Percentiles rank a stretch among this genome's conserved stretches.
Evolutionary conservation across 306 rosid genomes (phyloP).

Genomic region (Medicago arabica): DNA sequence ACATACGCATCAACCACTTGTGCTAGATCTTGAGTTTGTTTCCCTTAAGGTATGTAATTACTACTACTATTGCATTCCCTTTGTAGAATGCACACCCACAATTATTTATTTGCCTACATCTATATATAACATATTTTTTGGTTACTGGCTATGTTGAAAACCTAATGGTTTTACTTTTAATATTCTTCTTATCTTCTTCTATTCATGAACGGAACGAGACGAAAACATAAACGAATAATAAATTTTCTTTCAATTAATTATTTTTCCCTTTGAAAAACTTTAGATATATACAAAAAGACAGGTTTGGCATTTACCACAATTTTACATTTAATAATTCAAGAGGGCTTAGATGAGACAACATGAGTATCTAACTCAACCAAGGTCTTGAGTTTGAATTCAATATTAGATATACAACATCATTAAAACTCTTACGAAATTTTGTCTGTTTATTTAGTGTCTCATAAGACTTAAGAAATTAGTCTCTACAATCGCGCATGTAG

Average conservation of each 20-base stretch:
- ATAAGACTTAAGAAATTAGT: too few relatives aligned
- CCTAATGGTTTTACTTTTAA: background rate
- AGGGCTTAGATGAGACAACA: too few relatives aligned
- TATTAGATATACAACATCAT: too few relatives aligned
- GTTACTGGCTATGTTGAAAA: background rate
- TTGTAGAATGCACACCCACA: background rate
- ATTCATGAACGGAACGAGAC: background rate
- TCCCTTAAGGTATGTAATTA: too few relatives aligned
- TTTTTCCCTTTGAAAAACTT: background rate
- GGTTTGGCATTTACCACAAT: background rate
- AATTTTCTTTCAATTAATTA: background rate
- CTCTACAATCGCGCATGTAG: too few relatives aligned
- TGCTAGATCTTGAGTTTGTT: too few relatives aligned
- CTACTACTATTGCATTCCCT: too few relatives aligned
- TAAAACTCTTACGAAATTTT: too few relatives aligned
- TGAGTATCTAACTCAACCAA: too few relatives aligned
- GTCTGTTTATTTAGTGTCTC: too few relatives aligned
- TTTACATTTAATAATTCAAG: background rate
- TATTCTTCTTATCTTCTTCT: background rate
- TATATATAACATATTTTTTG: background rate
- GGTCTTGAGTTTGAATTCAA: too few relatives aligned
- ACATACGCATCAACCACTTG: background rate
- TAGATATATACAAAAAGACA: constrained; percentile 10
- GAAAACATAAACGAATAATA: background rate
- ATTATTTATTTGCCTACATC: background rate